Base-by-base conservation (phyloP, 208 protist genomes). In the Acanthamoeba castellanii region DNA sequence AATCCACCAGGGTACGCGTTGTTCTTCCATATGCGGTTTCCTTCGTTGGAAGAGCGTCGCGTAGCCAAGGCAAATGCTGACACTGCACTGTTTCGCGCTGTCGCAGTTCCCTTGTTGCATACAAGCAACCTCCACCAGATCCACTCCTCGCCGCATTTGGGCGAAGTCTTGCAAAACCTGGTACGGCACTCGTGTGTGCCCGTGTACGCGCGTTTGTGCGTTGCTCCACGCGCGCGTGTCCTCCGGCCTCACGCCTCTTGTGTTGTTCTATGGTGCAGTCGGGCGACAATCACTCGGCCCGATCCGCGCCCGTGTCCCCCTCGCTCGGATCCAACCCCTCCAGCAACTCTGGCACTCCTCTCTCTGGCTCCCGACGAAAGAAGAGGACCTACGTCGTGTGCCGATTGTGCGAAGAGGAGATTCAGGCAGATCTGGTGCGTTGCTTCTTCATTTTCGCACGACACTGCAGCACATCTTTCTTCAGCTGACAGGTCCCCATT, bases 361-460 rank as follows among this genome's bases (percentile, higher is more conserved):
- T 50, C 8, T 88, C 81, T 14, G 81, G 81, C 11, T 88, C 81
- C 8, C 81, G 81, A 42, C 22, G 81, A 20, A 88, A 78, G 87
- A 92, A 92, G 87, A 72, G 20, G 34, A 50, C 91, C 74, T 70
- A 70, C 22, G 72, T 94, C 6, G 91, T 94, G 91, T 94, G 91
- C 52, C 25, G 91, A 52, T 20, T 94, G 52, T 94, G 91, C 50
- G 91, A 94, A 34, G 91, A 94, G 68, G 52, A 94, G 72, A 94
- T 94, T 22, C 64, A 70, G 34, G 87, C 87, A 11, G 87, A 70
- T 4, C 87, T 78, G 59, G 59, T 93, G 72, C 18, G 20, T 14
- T 32, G 52, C 74, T 37, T 22, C 32, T 74, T 74, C n/a, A 22
- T 7, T 2, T 30, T 22, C 2, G 2, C n/a, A 4, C 66, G 16